Base-by-base conservation (phyloP, 129 eudicot genomes). In the Heracleum sosnowskyi region DNA sequence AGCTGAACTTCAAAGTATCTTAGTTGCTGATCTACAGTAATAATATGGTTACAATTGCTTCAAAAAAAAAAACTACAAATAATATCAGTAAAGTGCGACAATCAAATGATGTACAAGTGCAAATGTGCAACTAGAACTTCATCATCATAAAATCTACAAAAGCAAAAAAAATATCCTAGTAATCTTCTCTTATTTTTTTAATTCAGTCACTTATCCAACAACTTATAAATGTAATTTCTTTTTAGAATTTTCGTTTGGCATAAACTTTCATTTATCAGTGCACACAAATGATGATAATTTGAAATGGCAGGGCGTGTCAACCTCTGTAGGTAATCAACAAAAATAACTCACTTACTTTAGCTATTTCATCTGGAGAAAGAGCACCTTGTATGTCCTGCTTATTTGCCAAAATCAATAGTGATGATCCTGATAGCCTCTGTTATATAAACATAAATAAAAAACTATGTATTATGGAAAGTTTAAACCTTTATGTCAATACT, bases 371-470 rank as follows among this genome's bases (percentile, higher is more conserved):
- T 4, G 97, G 97, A 51, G 97, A 90, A 75, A 96, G 91, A 69
- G 97, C 93, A 10, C 99, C 97, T 68, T 89, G 91, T 80, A 92
- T 96, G 80, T 96, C 99, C 83, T 96, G 99, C 84, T 96, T 96
- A 86, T 96, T 96, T 64, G 99, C 99, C 79, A 96, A 84, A 81
- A 96, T 87, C 6, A 92, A 82, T 85, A 96, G 82, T 17, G 97
- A 96, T 62, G 99, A 88, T 77, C 99, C 99, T 41, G 97, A 96
- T 83, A 96, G 79, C 89, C 99, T 92, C 99, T 96, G 60, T 57
- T 46, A 70, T 4, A 11, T 64, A 22, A 78, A 76, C 28, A 66
- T 29, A 13, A 45, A 46, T 33, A 0, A 74, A 74, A 39, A 41
- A 64, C 45, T 29, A 36, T 29, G 26, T 46, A 63, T 24, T 24